phyloP scores from a whole-genome alignment of 2,329 filamentous ascomycete genomes.

The Colletotrichum tofieldiae region DNA sequence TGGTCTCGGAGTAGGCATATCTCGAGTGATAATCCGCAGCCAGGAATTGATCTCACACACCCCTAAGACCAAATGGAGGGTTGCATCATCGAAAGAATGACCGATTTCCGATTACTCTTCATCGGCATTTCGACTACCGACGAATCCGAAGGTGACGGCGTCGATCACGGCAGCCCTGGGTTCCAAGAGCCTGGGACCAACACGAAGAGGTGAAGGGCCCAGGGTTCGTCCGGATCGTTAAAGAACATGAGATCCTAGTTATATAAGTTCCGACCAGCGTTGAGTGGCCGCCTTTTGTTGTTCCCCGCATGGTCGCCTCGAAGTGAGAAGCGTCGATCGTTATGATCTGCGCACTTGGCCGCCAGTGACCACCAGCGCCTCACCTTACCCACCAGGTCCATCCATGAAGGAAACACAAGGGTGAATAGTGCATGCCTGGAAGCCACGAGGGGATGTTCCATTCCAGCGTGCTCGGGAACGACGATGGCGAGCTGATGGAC shows the following conservation, averaged over 20 bases:
- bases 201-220: conserved; percentile 21
- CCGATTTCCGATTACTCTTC: conserved; percentile 3
- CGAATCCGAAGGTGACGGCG: conserved; percentile 13
- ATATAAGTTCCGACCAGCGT: conserved; percentile 19
- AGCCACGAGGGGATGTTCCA: conserved; percentile 36
- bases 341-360: conserved; percentile 27
- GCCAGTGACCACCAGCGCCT: conserved; percentile 24
- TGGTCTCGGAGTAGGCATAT: neutral
- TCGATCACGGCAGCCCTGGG: conserved; percentile 36
- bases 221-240: conserved; percentile 32
- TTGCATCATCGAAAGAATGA: conserved; percentile 1
- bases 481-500: conserved; percentile 26
- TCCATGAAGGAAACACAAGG: conserved; percentile 20
- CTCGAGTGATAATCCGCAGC: neutral
- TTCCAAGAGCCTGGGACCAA: conserved; percentile 35
- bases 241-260: conserved; percentile 34
- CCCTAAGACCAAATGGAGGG: neutral
- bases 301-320: conserved; percentile 37
- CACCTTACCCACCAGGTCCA: conserved; percentile 40
- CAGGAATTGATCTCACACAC: conserved; percentile 7
- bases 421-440: conserved; percentile 6
- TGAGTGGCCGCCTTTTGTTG: conserved; percentile 8
- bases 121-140: conserved; percentile 25
- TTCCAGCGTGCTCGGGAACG: conserved; percentile 12
- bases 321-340: conserved; percentile 31